Percentiles rank a stretch among this genome's conserved stretches.
These are phyloP conservation scores for Micractinium conductrix DNA, from an alignment of 139 green algal genomes.

Conservation along the genomic window DNA sequence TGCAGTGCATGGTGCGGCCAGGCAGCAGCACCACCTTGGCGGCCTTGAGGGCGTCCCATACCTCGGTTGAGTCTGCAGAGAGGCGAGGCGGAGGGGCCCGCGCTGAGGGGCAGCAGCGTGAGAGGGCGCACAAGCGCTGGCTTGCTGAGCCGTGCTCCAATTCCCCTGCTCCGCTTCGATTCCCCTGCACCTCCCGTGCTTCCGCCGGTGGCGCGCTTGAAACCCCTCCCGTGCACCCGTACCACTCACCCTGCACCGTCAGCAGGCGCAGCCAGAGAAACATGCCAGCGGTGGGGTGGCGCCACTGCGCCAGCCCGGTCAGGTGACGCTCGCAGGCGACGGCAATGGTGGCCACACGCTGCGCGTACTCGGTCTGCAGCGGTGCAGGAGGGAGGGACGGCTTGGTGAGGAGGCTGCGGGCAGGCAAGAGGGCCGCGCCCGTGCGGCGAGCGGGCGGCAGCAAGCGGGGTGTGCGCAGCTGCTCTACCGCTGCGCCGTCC, in stretches of 20 bases:
- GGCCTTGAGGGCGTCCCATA: slow-evolving; percentile 39
- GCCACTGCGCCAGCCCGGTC: slow-evolving; percentile 52
- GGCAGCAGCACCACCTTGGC: slow-evolving; percentile 51
- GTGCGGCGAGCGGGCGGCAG: no score
- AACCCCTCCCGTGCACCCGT: neutral
- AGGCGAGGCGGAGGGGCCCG: no score
- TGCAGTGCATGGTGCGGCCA: slow-evolving; percentile 26
- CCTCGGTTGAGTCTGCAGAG: slow-evolving; percentile 2
- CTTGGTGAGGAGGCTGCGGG: no score
- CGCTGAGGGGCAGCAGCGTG: neutral
- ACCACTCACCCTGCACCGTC: slow-evolving; percentile 26
- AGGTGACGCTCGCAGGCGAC: slow-evolving; percentile 41
- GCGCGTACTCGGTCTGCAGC: slow-evolving; percentile 56
- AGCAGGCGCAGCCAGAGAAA: slow-evolving; percentile 56
- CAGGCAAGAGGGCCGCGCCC: no score
- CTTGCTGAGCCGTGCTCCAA: neutral
- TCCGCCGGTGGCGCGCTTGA: no score
- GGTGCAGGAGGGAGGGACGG: no score
- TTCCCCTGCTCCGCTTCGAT: no score
- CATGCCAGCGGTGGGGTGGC: slow-evolving; percentile 48
- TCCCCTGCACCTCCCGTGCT: no score
- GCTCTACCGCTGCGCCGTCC: no score
- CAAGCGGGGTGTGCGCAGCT: no score
- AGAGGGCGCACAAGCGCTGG: no score
- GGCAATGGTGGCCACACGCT: slow-evolving; percentile 30